Evolutionary conservation across 1,284 basidiomycete genomes (phyloP).

Genomic region (Malassezia brasiliensis): DNA sequence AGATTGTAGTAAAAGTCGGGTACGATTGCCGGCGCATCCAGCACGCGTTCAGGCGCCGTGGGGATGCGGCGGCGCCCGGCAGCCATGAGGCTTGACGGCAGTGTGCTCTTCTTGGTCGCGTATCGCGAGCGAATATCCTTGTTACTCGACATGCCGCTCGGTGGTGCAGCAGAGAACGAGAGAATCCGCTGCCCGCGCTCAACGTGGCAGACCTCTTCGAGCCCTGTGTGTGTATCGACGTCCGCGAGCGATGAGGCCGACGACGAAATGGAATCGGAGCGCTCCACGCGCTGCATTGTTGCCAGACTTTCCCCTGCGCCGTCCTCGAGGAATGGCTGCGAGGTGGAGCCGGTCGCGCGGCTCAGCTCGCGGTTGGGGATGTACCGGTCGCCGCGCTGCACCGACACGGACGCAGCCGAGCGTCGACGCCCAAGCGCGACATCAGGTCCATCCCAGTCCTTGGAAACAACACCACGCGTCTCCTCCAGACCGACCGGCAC

Average conservation of each 20-base stretch:
- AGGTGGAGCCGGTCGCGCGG: slow-evolving; percentile 20
- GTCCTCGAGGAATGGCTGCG: slow-evolving; percentile 23
- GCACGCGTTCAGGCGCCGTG: slow-evolving; percentile 73
- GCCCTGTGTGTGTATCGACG: slow-evolving; percentile 23
- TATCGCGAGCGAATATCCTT: slow-evolving; percentile 45
- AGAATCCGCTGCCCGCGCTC: slow-evolving; percentile 50
- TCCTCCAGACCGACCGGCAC: slow-evolving; percentile 18
- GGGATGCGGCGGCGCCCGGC: slow-evolving; percentile 64
- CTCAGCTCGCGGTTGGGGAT: slow-evolving; percentile 41
- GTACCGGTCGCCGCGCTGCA: slow-evolving; percentile 40
- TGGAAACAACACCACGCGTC: slow-evolving; percentile 20
- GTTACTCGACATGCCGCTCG: slow-evolving; percentile 31
- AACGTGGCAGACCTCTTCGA: slow-evolving; percentile 40
- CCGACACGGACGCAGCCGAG: slow-evolving; percentile 20
- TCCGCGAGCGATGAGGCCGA: slow-evolving; percentile 25
- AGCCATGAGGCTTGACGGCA: slow-evolving; percentile 37
- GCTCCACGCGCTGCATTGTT: slow-evolving; percentile 6
- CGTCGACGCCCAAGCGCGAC: slow-evolving; percentile 23
- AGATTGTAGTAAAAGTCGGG: slow-evolving; percentile 98
- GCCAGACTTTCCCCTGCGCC: slow-evolving; percentile 31
- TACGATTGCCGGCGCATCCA: slow-evolving; percentile 87
- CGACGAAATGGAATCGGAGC: slow-evolving; percentile 2
- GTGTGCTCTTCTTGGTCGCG: slow-evolving; percentile 30
- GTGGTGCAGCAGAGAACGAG: slow-evolving; percentile 50
- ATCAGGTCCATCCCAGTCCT: slow-evolving; percentile 36